A percentile compares a stretch with the other conserved stretches of the same genome.
phyloP scores from a whole-genome alignment of 345 rosid genomes.

The Diplotaxis tenuifolia region DNA sequence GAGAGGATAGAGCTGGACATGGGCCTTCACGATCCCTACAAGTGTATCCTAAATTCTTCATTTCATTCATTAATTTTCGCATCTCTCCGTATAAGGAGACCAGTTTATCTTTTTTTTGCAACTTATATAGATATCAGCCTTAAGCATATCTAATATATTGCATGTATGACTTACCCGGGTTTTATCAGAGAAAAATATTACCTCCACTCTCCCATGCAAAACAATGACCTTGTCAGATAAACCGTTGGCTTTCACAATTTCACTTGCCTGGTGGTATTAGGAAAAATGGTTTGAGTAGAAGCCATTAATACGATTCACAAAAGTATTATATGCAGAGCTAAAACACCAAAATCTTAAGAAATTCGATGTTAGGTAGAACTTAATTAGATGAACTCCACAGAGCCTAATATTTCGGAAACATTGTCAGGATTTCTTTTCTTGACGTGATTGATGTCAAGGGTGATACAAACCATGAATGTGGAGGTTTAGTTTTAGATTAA shows the following conservation, averaged over 20 bases:
- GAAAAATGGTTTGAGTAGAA: background rate
- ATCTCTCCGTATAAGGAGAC: background rate
- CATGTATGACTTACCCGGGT: constrained; percentile 4
- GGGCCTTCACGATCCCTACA: too few species aligned
- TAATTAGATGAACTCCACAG: constrained; percentile 1
- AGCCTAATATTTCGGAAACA: background rate
- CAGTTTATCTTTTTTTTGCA: constrained; percentile 8
- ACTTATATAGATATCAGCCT: background rate
- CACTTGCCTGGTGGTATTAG: constrained; percentile 63
- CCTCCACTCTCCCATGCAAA: constrained; percentile 96
- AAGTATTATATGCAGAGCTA: constrained; percentile 15
- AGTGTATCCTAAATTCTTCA: too few species aligned
- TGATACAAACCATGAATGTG: too few species aligned
- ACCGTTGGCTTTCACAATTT: constrained; percentile 93
- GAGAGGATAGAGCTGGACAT: too few species aligned
- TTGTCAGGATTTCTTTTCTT: background rate
- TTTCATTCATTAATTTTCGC: too few species aligned
- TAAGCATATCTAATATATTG: constrained; percentile 2
- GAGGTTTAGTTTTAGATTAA: too few species aligned
- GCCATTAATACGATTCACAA: constrained; percentile 10
- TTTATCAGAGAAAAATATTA: constrained; percentile 33
- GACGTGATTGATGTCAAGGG: too few species aligned
- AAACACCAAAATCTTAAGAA: background rate
- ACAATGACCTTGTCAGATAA: constrained; percentile 78
- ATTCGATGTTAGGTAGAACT: background rate